Evolutionary conservation across 2,329 filamentous ascomycete species (phyloP).

Genomic region (Fusarium sp.): DNA sequence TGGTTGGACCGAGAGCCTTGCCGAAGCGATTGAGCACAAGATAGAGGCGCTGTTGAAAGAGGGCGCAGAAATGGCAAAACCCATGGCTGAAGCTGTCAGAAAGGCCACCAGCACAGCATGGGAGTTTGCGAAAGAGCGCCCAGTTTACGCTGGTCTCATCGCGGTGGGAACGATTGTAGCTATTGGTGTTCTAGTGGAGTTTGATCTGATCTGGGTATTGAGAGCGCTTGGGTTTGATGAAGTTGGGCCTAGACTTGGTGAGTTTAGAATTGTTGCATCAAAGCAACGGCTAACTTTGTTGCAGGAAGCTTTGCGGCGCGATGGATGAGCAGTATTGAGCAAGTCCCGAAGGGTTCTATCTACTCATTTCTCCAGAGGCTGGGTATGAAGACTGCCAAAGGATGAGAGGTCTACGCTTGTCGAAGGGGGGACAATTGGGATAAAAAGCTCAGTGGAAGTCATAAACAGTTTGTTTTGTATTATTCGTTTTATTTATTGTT

Average conservation of each 20-base stretch:
- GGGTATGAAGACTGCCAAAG: conserved; percentile 32
- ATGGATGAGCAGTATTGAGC: conserved; percentile 44
- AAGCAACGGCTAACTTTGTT: fast-evolving
- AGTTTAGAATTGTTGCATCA: neutral
- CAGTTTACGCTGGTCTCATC: conserved; percentile 38
- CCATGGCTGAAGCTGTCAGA: conserved; percentile 28
- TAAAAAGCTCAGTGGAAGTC: neutral
- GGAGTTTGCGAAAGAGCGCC: conserved; percentile 42
- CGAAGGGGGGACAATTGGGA: no score
- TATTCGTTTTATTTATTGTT: no score
- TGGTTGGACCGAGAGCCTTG: conserved; percentile 40
- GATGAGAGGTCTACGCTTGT: no score
- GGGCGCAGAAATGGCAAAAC: conserved; percentile 16
- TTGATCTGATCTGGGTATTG: conserved; percentile 41
- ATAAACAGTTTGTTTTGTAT: fast-evolving
- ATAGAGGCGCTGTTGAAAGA: conserved; percentile 33
- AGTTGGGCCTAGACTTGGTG: conserved; percentile 36
- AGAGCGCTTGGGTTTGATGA: conserved; percentile 40
- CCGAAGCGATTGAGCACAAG: conserved; percentile 31
- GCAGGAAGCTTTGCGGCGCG: conserved; percentile 43
- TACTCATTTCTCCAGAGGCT: conserved; percentile 44
- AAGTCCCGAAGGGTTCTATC: conserved; percentile 33
- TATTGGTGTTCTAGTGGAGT: conserved; percentile 36
- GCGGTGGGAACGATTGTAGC: conserved; percentile 33
- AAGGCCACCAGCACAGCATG: conserved; percentile 18